phyloP scores from a whole-genome alignment of 257 asterid genomes.

The Ilex aquifolium region DNA sequence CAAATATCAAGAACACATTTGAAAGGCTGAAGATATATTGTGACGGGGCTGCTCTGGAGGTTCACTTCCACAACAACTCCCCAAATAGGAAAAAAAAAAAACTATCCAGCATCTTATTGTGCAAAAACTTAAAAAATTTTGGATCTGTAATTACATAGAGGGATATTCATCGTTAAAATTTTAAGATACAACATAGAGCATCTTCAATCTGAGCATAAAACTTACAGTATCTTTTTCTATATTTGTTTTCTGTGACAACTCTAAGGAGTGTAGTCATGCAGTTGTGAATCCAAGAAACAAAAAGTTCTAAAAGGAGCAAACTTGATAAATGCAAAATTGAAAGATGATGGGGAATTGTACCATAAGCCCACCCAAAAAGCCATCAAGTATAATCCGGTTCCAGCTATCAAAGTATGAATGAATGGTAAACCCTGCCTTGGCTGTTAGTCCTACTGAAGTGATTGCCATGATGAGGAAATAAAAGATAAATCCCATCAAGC shows the following conservation, averaged over 20 bases:
- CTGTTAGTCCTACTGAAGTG: constrained; percentile 72
- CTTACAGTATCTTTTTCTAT: background rate
- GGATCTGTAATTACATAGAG: too few relatives aligned
- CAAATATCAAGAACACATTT: too few relatives aligned
- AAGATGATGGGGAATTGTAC: constrained; percentile 27
- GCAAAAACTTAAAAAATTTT: too few relatives aligned
- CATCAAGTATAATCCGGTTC: constrained; percentile 69
- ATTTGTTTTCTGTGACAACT: background rate
- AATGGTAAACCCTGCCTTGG: constrained; percentile 73
- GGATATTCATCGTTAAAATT: too few relatives aligned
- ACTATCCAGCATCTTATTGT: too few relatives aligned
- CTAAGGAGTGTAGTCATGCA: background rate
- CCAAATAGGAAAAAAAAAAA: too few relatives aligned
- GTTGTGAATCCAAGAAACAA: background rate
- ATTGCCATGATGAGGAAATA: constrained; percentile 78
- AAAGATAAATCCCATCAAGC: constrained; percentile 68
- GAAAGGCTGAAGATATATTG: too few relatives aligned
- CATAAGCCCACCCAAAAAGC: constrained; percentile 78
- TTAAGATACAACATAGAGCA: background rate
- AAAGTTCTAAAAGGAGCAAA: background rate
- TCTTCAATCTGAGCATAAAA: too few relatives aligned
- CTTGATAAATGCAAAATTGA: constrained; percentile 3
- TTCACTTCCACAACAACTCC: too few relatives aligned
- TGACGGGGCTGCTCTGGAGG: too few relatives aligned
- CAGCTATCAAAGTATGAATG: constrained; percentile 76